Base-by-base conservation (phyloP, 129 eudicot genomes). In the Chrysanthemum makinoi region DNA sequence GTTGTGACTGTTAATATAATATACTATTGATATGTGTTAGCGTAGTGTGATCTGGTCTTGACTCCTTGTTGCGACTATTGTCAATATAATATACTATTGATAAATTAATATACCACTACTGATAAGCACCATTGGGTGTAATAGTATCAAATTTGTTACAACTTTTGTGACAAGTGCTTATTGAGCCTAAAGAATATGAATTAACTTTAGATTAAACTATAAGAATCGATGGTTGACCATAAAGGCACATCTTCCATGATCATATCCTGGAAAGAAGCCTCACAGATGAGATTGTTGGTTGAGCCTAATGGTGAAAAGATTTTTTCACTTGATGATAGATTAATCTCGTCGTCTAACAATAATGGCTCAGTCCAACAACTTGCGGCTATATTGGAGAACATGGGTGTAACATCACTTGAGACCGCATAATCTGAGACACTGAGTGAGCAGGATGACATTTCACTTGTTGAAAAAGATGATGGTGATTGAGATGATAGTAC, bases 331-430 rank as follows among this genome's bases (percentile, higher is more conserved):
- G 70, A 70, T 18, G 39, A 46, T 19, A 46, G 6, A n/a, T 39
- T 6, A 30, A 3, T 22, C 10, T 65, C 72, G 24, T 12, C 11
- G 62, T 77, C 75, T 10, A 51, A 13, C 61, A 69, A 50, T 50
- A 69, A 77, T 11, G 80, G 75, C 51, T 77, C 75, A 4, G 28
- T 69, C 80, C 80, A 77, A 43, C 68, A 50, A 50, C 51, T 51
- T 0, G 18, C 70, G 7, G 6, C 51, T 6, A 6, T 47, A 10
- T 69, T 68, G 9, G 18, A 52, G 2, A 69, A 61, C 6, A 1
- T 10, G 2, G 79, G 44, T 3, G 18, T 58, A n/a, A 65, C 55
- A 44, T 53, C 56, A 48, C 53, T 70, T 6, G 54, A 12, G 56
- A 55, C 65, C n/a, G 4, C 18, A 54, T 56, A 18, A 18, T 44